A percentile compares a stretch with the other conserved stretches of the same genome.
Conservation (phyloP, 495 filamentous ascomycete genomes). For the Margaritispora aquatica region DNA sequence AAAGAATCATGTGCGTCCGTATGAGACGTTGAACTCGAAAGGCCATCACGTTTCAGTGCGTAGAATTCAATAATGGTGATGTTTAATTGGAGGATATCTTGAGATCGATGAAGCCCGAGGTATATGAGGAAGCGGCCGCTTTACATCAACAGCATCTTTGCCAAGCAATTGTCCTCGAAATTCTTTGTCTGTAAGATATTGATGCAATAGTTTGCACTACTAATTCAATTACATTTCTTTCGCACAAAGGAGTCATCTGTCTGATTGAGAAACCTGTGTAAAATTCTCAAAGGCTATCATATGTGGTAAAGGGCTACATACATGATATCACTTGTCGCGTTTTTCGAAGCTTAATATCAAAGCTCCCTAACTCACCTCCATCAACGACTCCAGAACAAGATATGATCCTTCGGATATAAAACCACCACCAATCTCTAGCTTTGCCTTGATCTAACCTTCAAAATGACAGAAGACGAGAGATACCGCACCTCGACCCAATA, state of each 20-base stretch:
- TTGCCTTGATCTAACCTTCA: too few relatives aligned
- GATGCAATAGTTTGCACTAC: too few relatives aligned
- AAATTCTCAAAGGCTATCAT: too few relatives aligned
- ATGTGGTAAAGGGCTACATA: too few relatives aligned
- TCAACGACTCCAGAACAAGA: background rate
- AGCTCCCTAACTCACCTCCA: background rate
- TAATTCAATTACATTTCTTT: too few relatives aligned
- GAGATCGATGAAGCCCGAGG: background rate
- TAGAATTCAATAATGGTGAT: background rate
- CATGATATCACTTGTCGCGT: background rate
- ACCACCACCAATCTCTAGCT: background rate
- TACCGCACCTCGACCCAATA: slow-evolving; percentile 92
- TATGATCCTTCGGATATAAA: background rate
- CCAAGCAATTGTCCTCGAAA: background rate
- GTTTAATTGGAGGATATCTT: background rate
- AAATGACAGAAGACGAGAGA: slow-evolving; percentile 75
- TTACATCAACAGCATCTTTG: background rate
- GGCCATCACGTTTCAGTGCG: slow-evolving; percentile 1
- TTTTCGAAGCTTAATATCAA: background rate
- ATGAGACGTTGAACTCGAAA: slow-evolving; percentile 1
- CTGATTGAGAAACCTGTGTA: background rate
- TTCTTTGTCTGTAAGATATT: too few relatives aligned
- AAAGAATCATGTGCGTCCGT: background rate
- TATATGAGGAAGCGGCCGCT: background rate
- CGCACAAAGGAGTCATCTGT: too few relatives aligned